Evolutionary conservation across 2,329 filamentous ascomycete genomes (phyloP), one percentile per base, ranked within the genome.

Genomic region (Ophiocordyceps camponoti-saundersi): DNA sequence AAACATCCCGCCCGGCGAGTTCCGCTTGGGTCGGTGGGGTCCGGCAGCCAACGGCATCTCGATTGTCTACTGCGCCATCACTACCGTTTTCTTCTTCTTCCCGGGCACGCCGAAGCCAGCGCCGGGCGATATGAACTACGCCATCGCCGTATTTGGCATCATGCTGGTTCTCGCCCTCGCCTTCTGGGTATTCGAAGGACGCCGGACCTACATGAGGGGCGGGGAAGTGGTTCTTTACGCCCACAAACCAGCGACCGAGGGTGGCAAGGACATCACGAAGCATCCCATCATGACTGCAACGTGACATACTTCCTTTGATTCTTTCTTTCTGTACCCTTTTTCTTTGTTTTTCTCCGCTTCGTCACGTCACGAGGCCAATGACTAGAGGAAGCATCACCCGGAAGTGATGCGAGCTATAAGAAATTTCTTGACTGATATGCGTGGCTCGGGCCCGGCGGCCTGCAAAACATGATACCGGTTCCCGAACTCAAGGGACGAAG

Each of bases 31-130:
- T 20, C 59, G n/a, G 3, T 18, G 59, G 23, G 70, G 70, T 0
- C 51, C 63, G 0, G 46, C 61, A n/a, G 49, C 65, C 47, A 72
- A 73, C 55, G 69, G 66, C 63, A 52, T 72, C 32, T 71, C 69
- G 3, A 58, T 75, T 30, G 52, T 72, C 12, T 75, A 75, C 56
- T 75, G 71, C 53, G 57, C 56, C 45, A 56, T 75, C 46, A 74
- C 71, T 1, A 71, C 70, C 0, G 62, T 75, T 23, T 74, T 75
- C 57, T 75, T 75, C 64, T 70, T 75, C 54, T 75, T 75, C 52
- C 72, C 72, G 0, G 57, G 57, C 0, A 49, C 48, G 0, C 72
- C 72, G 0, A 65, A 65, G 48, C 72, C 72, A 0, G 50, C 63
- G 0, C 55, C 61, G 0, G 57, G 59, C n/a, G 70, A 75, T 49